Conservation (phyloP, 768 basidiomycete genomes). For the Hirschioporus abietinus region DNA sequence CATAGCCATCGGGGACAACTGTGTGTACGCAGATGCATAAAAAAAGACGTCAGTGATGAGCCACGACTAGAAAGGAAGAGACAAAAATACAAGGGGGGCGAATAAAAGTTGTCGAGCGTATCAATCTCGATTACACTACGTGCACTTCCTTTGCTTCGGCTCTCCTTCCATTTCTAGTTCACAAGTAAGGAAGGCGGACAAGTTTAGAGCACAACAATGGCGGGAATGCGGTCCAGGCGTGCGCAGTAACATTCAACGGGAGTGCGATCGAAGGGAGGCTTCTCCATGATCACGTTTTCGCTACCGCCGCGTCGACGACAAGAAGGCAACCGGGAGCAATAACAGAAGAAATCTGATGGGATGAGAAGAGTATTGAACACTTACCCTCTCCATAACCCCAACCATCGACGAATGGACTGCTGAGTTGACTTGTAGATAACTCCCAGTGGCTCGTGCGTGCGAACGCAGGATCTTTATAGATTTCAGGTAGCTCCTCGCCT, state of each 20-base stretch:
- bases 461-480: slow-evolving; percentile 74
- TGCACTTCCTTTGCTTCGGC: neutral
- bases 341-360: neutral
- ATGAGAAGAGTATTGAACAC: slow-evolving; percentile 18
- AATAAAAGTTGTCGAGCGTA: neutral
- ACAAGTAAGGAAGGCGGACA: neutral
- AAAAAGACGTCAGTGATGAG: neutral
- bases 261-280: neutral
- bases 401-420: slow-evolving; percentile 76
- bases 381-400: slow-evolving; percentile 97
- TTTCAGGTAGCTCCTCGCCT: slow-evolving; percentile 65
- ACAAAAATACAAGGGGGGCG: neutral
- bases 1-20: slow-evolving; percentile 92
- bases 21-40: neutral
- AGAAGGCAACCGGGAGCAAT: neutral
- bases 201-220: neutral
- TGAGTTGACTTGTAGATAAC: slow-evolving; percentile 85
- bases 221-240: neutral
- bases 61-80: neutral
- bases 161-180: neutral
- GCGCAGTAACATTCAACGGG: neutral
- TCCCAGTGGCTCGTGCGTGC: slow-evolving; percentile 82
- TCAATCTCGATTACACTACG: neutral
- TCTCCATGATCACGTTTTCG: neutral
- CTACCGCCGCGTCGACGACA: neutral